Conservation (phyloP, 2,329 filamentous ascomycete species). For the Trichoderma cornu-damae region DNA sequence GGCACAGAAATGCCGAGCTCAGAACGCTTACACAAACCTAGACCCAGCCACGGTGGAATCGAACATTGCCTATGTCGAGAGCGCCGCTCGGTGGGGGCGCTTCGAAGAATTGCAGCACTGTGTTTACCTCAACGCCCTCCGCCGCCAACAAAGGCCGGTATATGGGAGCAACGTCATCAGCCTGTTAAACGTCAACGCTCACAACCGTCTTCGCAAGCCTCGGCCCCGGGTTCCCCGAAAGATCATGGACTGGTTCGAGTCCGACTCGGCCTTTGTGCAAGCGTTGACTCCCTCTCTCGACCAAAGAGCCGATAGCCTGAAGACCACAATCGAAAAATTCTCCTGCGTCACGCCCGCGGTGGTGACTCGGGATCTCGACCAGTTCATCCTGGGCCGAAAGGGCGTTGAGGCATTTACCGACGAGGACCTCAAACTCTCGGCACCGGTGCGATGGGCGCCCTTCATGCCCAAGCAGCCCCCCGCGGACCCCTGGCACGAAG, state of each 20-base stretch:
- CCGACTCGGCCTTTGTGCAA: constrained; percentile 58
- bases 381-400: constrained; percentile 58
- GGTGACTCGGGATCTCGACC: constrained; percentile 70
- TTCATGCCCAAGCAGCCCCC: constrained; percentile 53
- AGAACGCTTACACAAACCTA: constrained; percentile 49
- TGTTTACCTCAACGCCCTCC: constrained; percentile 73
- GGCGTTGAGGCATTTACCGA: constrained; percentile 55
- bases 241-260: constrained; percentile 69
- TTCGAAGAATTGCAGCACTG: constrained; percentile 77
- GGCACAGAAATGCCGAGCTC: constrained; percentile 59
- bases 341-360: constrained; percentile 88
- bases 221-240: constrained; percentile 57
- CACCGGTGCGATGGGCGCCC: constrained; percentile 50
- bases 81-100: constrained; percentile 60
- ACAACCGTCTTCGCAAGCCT: constrained; percentile 54
- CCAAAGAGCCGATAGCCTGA: constrained; percentile 65
- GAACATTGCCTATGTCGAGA: constrained; percentile 68
- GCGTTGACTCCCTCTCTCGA: constrained; percentile 69
- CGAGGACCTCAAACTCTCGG: constrained; percentile 52
- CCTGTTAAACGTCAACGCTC: constrained; percentile 60
- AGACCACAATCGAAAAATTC: constrained; percentile 77
- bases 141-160: constrained; percentile 72
- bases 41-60: constrained; percentile 64
- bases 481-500: constrained; percentile 84
- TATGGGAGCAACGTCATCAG: constrained; percentile 79